Evolutionary conservation across 1,284 basidiomycete genomes (phyloP).

Genomic region (Ceratobasidium sp.): DNA sequence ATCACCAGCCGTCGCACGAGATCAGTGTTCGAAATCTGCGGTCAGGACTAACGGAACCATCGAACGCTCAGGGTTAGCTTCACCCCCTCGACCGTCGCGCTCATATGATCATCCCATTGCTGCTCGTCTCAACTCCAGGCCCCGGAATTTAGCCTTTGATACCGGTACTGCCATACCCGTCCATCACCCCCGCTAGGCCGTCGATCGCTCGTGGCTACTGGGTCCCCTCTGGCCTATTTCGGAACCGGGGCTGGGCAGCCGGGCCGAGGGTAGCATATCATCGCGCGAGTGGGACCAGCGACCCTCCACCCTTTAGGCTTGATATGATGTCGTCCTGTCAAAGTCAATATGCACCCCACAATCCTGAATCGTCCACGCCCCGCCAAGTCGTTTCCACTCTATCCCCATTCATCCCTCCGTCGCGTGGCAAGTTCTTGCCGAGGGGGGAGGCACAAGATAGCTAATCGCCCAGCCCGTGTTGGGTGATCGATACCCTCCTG

Average conservation of each 20-base stretch:
- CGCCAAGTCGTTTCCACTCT: conserved; percentile 6
- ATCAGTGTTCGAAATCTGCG: background rate
- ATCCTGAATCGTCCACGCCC: background rate
- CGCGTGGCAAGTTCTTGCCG: too few species aligned
- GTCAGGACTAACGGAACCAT: conserved; percentile 2
- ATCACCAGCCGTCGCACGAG: conserved; percentile 16
- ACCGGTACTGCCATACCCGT: conserved; percentile 32
- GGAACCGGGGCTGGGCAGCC: background rate
- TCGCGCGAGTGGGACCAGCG: background rate
- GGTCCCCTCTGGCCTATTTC: too few species aligned
- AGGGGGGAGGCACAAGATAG: background rate
- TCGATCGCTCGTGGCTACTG: conserved; percentile 1
- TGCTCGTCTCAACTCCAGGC: conserved; percentile 11
- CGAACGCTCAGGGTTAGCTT: conserved; percentile 39
- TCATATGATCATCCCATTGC: conserved; percentile 39
- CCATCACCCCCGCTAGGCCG: background rate
- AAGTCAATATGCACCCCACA: background rate
- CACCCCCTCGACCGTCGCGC: conserved; percentile 33
- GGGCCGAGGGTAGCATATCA: background rate
- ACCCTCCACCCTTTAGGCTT: conserved; percentile 1
- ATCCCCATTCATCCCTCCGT: conserved; percentile 14
- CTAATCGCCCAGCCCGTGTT: conserved; percentile 6
- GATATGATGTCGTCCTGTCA: background rate
- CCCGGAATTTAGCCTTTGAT: conserved; percentile 42
- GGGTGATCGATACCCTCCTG: conserved; percentile 8